Base-by-base conservation (phyloP, 2,329 filamentous ascomycete species). In the Atkinsonella texensis region DNA sequence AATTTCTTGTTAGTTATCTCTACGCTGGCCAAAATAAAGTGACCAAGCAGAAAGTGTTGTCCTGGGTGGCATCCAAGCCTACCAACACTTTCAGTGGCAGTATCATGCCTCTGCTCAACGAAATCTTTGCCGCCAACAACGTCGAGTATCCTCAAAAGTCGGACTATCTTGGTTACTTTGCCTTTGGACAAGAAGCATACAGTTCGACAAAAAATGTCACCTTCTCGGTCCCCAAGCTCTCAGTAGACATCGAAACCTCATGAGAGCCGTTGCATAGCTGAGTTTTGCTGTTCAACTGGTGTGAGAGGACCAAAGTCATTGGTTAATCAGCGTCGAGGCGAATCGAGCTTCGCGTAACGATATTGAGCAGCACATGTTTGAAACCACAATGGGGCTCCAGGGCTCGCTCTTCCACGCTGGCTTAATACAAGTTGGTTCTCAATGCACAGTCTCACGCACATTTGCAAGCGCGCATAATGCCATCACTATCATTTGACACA, bases 181-280 rank as follows among this genome's bases (percentile, higher is more conserved):
- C 68, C 45, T 74, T 79, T 55, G 76, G 76, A 20, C 71, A 72
- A 13, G 76, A 80, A 59, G 67, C 74, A 0, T 74, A 73, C 60
- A 70, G 63, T 6, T 64, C 70, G 8, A 52, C 59, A 23, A 57
- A 60, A 4, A 70, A 69, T 40, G 74, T 77, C 48, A 79, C 76
- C 1, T 76, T 79, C 55, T 48, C 53, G 13, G 53, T 55, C 38
- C 48, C 53, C 12, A 4, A 28, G 18, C 49, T 55, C 8, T 17
- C 42, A 1, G 31, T 55, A 3, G 48, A 55, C 31, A 9, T 55
- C 6, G 44, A 55, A 42, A 49, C 41, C 7, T 49, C 48, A 41
- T 49, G 15, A 53, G 18, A 53, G 38, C 42, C 15, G 35, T 38
- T 15, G 35, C 35, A 38, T 15, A 15, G 11, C 35, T 38, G 35